Evolutionary conservation across 495 filamentous ascomycete species (phyloP).

Genomic region (Friedmanniomyces endolithicus): DNA sequence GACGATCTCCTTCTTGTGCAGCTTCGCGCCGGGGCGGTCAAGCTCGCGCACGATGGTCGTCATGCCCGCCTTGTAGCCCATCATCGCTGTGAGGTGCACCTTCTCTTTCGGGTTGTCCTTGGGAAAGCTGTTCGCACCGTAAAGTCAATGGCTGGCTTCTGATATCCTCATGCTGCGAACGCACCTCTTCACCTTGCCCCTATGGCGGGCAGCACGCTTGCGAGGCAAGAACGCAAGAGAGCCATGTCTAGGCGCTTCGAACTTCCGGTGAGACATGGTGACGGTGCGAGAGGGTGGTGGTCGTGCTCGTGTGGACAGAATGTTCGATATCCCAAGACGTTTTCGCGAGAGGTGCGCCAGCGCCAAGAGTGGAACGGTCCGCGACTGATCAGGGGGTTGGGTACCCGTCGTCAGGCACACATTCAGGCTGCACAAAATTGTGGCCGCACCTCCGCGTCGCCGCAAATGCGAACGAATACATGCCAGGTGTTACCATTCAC

Average conservation of each 20-base stretch:
- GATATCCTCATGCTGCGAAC: conserved; percentile 27
- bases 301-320: not conserved
- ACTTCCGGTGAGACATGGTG: conserved; percentile 22
- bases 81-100: conserved; percentile 93
- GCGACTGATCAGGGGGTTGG: too few relatives aligned
- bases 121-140: conserved; percentile 62
- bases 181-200: conserved; percentile 97
- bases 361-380: too few relatives aligned
- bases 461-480: too few relatives aligned
- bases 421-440: too few relatives aligned
- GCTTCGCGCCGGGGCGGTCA: conserved; percentile 97
- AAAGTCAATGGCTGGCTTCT: conserved; percentile 1
- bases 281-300: not conserved
- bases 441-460: too few relatives aligned
- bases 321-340: not conserved
- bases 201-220: conserved; percentile 91
- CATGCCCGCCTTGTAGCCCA: conserved; percentile 99
- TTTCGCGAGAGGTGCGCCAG: too few relatives aligned
- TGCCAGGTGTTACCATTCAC: not conserved
- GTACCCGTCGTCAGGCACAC: too few relatives aligned
- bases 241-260: conserved; percentile 89
- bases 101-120: conserved; percentile 99
- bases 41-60: conserved; percentile 99
- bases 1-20: conserved; percentile 99
- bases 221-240: conserved; percentile 93